Conservation (phyloP, 257 asterid genomes). For the Rubia yunnanensis region DNA sequence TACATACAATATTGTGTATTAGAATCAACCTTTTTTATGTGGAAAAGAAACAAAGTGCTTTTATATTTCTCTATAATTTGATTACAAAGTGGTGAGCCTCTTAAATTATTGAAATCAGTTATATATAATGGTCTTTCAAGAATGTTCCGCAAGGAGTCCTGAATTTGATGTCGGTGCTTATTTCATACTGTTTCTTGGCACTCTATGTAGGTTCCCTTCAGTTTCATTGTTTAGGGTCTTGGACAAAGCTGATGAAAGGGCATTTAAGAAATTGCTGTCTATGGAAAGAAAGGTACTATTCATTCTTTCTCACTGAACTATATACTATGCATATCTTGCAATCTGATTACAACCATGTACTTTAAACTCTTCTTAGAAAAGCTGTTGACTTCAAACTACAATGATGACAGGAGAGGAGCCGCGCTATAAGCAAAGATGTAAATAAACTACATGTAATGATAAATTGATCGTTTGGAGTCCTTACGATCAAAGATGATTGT, state of each 20-base stretch:
- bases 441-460: slow-evolving; percentile 62
- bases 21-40: no score
- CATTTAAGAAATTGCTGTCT: slow-evolving; percentile 63
- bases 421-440: slow-evolving; percentile 40
- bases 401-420: slow-evolving; percentile 55
- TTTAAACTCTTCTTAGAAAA: background rate
- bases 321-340: background rate
- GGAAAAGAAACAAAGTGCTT: no score
- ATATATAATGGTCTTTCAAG: no score
- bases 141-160: slow-evolving; percentile 39
- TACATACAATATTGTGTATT: background rate
- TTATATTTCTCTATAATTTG: no score
- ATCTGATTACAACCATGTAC: background rate
- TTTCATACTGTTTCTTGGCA: slow-evolving; percentile 74
- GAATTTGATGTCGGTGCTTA: slow-evolving; percentile 86
- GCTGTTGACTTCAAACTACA: background rate
- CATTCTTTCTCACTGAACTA: slow-evolving; percentile 9
- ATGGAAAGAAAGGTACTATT: slow-evolving; percentile 73
- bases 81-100: no score
- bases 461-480: no score
- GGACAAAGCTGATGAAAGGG: slow-evolving; percentile 60
- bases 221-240: no score
- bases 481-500: no score
- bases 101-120: no score
- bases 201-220: no score